Percentiles rank a stretch among this genome's conserved stretches.
Evolutionary conservation across 805 yeast genomes (phyloP).

Genomic region (Kuraishia floccosa): DNA sequence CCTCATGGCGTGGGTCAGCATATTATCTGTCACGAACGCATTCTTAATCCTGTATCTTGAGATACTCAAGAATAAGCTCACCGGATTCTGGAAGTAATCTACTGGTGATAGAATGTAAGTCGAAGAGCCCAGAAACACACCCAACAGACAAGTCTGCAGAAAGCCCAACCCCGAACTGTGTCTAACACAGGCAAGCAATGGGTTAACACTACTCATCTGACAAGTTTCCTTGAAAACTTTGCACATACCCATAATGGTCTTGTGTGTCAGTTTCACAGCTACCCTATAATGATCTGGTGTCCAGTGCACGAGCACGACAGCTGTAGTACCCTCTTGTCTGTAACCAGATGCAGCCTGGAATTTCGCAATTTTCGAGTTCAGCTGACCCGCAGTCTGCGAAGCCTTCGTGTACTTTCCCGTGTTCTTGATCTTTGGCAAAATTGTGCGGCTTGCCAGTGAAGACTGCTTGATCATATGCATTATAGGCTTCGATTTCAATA

Average conservation of each 20-base stretch:
- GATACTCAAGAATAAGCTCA: constrained; percentile 54
- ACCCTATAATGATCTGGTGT: constrained; percentile 61
- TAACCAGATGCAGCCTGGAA: constrained; percentile 30
- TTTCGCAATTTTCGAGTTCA: constrained; percentile 30
- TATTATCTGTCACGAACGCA: constrained; percentile 72
- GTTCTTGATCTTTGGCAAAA: constrained; percentile 48
- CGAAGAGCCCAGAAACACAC: constrained; percentile 78
- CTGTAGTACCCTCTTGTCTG: constrained; percentile 20
- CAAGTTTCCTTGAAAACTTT: constrained; percentile 89
- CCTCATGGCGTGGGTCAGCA: constrained; percentile 65
- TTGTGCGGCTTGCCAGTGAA: constrained; percentile 9
- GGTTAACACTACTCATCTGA: constrained; percentile 58
- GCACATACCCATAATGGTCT: constrained; percentile 63
- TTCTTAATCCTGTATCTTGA: constrained; percentile 78
- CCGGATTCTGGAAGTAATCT: constrained; percentile 67
- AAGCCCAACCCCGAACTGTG: constrained; percentile 84
- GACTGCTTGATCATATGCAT: constrained; percentile 43
- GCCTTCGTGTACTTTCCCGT: constrained; percentile 46
- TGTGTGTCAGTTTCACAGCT: constrained; percentile 48
- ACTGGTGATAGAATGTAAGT: constrained; percentile 73
- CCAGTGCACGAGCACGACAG: constrained; percentile 58
- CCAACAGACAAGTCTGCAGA: constrained; percentile 72
- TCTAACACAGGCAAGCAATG: constrained; percentile 79
- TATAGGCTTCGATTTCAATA: constrained; percentile 58
- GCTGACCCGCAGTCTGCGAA: constrained; percentile 22